Conservation (phyloP, 192 early-diverging fungal genomes). For the Coemansia sp. region DNA sequence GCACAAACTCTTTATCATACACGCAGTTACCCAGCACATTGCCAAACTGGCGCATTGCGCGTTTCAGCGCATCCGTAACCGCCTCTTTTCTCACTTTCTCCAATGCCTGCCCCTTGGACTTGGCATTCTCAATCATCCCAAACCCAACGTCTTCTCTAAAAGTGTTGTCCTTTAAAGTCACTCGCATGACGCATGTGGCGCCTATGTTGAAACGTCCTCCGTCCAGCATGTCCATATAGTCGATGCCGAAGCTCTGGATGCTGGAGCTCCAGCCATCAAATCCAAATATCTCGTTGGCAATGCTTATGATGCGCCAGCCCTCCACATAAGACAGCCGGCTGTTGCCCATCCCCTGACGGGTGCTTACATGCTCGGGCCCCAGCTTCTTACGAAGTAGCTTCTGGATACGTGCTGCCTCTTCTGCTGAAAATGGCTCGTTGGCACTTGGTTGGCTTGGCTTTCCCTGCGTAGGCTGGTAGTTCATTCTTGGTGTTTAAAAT, state of each 20-base stretch:
- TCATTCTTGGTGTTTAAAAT: conserved; percentile 1
- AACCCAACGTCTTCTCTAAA: conserved; percentile 89
- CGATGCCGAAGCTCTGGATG: conserved; percentile 71
- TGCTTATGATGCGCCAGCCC: conserved; percentile 75
- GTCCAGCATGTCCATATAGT: conserved; percentile 62
- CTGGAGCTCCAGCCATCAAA: conserved; percentile 88
- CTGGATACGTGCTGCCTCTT: conserved; percentile 23
- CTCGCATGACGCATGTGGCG: conserved; percentile 70
- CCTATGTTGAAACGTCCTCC: conserved; percentile 63
- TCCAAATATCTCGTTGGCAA: conserved; percentile 94
- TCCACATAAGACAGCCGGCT: conserved; percentile 74
- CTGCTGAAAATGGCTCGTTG: conserved; percentile 15
- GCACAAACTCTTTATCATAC: conserved; percentile 75
- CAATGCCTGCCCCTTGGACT: conserved; percentile 73
- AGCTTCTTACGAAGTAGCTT: conserved; percentile 57
- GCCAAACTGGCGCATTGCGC: conserved; percentile 84
- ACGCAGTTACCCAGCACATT: conserved; percentile 82
- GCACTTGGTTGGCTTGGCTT: not conserved
- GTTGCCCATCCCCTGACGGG: conserved; percentile 67
- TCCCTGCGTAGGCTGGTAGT: conserved; percentile 10
- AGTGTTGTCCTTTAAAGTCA: conserved; percentile 86
- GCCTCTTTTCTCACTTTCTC: conserved; percentile 94
- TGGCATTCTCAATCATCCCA: conserved; percentile 73
- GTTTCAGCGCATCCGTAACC: conserved; percentile 82
- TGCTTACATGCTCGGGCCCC: conserved; percentile 67